Evolutionary conservation across 208 protist species (phyloP).

Genomic region (Leishmania tarentolae): DNA sequence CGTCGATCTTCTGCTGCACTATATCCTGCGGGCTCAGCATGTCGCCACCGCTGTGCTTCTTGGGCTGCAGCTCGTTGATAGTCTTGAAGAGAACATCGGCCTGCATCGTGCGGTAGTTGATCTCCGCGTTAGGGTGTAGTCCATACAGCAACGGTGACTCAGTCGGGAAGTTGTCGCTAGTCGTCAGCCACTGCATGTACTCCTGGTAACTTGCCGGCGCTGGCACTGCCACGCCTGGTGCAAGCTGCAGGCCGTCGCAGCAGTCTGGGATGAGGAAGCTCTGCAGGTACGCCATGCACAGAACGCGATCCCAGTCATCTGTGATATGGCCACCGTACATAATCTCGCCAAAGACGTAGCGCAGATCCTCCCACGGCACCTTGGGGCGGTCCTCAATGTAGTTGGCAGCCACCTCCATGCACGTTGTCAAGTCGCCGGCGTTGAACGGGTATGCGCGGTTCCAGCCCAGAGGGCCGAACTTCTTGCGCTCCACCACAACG

Average conservation of each 20-base stretch:
- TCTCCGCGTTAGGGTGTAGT: slow-evolving; percentile 99
- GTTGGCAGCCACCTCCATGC: slow-evolving; percentile 96
- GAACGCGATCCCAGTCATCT: slow-evolving; percentile 97
- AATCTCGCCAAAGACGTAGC: slow-evolving; percentile 99
- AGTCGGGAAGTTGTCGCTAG: slow-evolving; percentile 88
- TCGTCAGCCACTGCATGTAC: slow-evolving; percentile 95
- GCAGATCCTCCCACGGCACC: slow-evolving; percentile 98
- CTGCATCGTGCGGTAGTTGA: slow-evolving; percentile 97
- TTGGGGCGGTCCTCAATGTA: slow-evolving; percentile 98
- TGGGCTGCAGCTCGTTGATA: slow-evolving; percentile 97
- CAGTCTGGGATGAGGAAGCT: slow-evolving; percentile 90
- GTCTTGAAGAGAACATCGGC: slow-evolving; percentile 96
- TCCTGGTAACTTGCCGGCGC: slow-evolving; percentile 90
- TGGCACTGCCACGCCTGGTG: slow-evolving; percentile 91
- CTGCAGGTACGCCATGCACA: slow-evolving; percentile 97
- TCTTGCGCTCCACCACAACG: slow-evolving; percentile 97
- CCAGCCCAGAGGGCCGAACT: slow-evolving; percentile 98
- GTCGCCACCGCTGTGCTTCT: slow-evolving; percentile 86
- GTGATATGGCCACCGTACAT: slow-evolving; percentile 99
- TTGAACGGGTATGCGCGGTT: slow-evolving; percentile 98
- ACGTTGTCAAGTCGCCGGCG: slow-evolving; percentile 97
- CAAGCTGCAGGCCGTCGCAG: slow-evolving; percentile 93
- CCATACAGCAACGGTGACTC: slow-evolving; percentile 97
- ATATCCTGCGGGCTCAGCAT: slow-evolving; percentile 90
- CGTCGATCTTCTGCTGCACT: slow-evolving; percentile 92